Base-by-base conservation (phyloP, 306 rosid species). In the Cicer bijugum region DNA sequence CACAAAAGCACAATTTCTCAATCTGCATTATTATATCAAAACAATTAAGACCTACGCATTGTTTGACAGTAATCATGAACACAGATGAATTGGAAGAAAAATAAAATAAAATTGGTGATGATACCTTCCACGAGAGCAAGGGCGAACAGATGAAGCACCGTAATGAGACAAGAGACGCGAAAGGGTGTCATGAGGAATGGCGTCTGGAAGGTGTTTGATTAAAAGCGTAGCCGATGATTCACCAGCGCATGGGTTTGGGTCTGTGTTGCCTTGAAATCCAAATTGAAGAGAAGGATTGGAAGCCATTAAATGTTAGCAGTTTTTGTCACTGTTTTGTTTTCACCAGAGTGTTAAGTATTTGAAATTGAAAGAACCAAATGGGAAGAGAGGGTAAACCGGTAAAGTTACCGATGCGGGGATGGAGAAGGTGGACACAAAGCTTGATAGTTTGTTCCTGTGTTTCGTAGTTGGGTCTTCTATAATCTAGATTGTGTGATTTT, bases 1-100 rank as follows among this genome's bases (percentile, higher is more conserved):
- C 59, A 78, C 88, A 76, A 88, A 92, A 45, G 96, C 97, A 71
- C 89, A 86, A 78, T 92, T 92, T 63, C 82, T 92, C 83, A 92
- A 43, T 83, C 97, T 91, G 83, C 47, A 68, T 15, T n/a, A 38
- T 6, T n/a, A 38, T 6, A 60, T 16, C 35, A 48, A 48, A 62
- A 15, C 19, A 33, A 68, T 5, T 40, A 42, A 38, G 51, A 73
- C 39, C 2, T 12, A 60, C 15, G 52, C 43, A 35, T 43, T 35
- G 50, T 53, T 56, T 38, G 60, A 72, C 20, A 2, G 59, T 64
- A 58, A 28, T 58, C 43, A 12, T 58, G 40, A 42, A 8, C 45
- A 42, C 9, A 42, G 8, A 42, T 8, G 45, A 42, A 42, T 8
- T 8, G 45, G 45, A 42, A 42, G 3, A 42, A 42, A 42, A 42